Conservation (phyloP, 257 asterid genomes). For the Solanum phureja region DNA sequence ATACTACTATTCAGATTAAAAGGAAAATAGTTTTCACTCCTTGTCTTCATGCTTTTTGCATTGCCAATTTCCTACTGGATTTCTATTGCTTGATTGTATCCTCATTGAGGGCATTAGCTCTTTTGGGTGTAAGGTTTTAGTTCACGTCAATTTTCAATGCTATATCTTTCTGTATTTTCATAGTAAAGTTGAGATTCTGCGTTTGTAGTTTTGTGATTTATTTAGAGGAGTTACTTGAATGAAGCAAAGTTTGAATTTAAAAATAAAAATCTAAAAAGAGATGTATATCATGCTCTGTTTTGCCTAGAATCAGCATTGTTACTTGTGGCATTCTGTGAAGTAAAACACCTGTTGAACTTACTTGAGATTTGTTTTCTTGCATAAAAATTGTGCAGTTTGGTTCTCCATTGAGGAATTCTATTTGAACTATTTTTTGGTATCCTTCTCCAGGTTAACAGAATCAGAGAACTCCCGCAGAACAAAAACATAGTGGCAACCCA, state of each 20-base stretch:
- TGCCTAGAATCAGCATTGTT: neutral
- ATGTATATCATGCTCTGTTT: neutral
- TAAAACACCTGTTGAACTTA: neutral
- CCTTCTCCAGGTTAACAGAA: constrained; percentile 72
- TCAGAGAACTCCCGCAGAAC: constrained; percentile 93
- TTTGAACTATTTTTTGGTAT: neutral
- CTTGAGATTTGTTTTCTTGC: neutral
- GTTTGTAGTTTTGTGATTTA: neutral
- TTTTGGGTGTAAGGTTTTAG: neutral
- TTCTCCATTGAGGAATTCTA: neutral
- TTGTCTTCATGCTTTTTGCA: neutral
- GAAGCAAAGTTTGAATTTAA: neutral
- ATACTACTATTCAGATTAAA: neutral
- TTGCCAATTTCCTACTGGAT: neutral
- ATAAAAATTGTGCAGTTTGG: neutral
- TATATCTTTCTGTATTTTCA: neutral
- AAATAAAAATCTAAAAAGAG: neutral
- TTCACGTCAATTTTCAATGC: neutral
- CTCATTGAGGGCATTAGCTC: neutral
- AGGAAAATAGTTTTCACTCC: neutral
- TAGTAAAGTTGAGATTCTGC: neutral
- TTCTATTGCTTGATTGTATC: neutral
- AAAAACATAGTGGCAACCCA: constrained; percentile 91
- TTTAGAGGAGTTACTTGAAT: neutral
- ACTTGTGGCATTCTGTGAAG: neutral